phyloP scores from a whole-genome alignment of 371 early-diverging fungal species.

The Zopfochytrium polystomum region DNA sequence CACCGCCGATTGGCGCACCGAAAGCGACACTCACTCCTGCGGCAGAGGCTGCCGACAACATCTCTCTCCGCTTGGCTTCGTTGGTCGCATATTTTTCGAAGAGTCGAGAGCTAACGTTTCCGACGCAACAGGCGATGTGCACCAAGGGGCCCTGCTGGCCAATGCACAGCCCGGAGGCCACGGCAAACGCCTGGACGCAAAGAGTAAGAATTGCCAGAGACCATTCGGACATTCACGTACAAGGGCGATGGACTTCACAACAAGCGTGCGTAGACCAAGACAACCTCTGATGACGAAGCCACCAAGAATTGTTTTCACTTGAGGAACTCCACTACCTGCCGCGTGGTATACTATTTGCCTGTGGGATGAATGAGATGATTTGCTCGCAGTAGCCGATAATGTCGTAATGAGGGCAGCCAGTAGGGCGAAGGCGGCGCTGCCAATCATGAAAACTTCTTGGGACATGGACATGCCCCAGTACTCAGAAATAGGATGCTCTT shows the following conservation, averaged over 20 bases:
- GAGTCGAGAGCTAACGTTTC: conserved; percentile 80
- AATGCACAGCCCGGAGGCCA: conserved; percentile 83
- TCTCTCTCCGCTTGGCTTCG: conserved; percentile 82
- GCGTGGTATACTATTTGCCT: conserved; percentile 52
- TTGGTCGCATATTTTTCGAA: conserved; percentile 75
- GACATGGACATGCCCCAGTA: too few relatives aligned
- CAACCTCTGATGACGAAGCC: conserved; percentile 91
- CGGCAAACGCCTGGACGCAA: conserved; percentile 23
- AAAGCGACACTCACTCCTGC: conserved; percentile 96
- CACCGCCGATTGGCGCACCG: conserved; percentile 96
- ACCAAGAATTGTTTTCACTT: conserved; percentile 90
- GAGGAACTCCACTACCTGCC: conserved; percentile 92
- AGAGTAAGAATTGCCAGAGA: not conserved
- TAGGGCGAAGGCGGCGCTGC: conserved; percentile 29
- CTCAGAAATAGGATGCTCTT: too few relatives aligned
- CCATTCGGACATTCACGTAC: conserved; percentile 30
- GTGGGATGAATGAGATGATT: not conserved
- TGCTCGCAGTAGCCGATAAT: not conserved
- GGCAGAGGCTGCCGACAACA: conserved; percentile 87
- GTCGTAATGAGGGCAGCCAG: conserved; percentile 14
- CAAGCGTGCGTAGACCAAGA: conserved; percentile 77
- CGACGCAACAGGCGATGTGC: conserved; percentile 88
- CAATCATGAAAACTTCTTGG: conserved; percentile 9
- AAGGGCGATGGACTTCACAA: conserved; percentile 85
- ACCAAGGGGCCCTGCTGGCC: conserved; percentile 97